Evolutionary conservation across 306 rosid genomes (phyloP).

Genomic region (barrel medic (Medicago truncatula)): MtrunA17r5.0-ANR NC_053046.1:13515501-13516000

Average conservation of each 20-base stretch:
- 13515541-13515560: slow-evolving; percentile 36
- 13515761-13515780: slow-evolving; percentile 38
- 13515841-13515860: slow-evolving; percentile 57
- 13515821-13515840: slow-evolving; percentile 45
- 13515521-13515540: slow-evolving; percentile 43
- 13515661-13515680: slow-evolving; percentile 4
- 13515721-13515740: slow-evolving; percentile 40
- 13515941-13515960: slow-evolving; percentile 33
- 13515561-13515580: slow-evolving; percentile 29
- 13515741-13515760: slow-evolving; percentile 39
- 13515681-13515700: slow-evolving; percentile 19
- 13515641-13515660: slow-evolving; percentile 26
- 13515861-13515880: slow-evolving; percentile 58
- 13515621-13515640: slow-evolving; percentile 27
- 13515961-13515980: slow-evolving; percentile 30
- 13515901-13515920: slow-evolving; percentile 48
- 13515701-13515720: slow-evolving; percentile 51
- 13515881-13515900: slow-evolving; percentile 61
- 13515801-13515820: slow-evolving; percentile 42
- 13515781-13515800: slow-evolving; percentile 36
- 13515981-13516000: not conserved
- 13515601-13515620: slow-evolving; percentile 44
- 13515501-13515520: slow-evolving; percentile 55
- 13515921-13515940: slow-evolving; percentile 34
- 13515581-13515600: slow-evolving; percentile 48